A percentile compares a stretch with the other conserved stretches of the same genome.
These are phyloP conservation scores for Colletotrichum sp. DNA, from an alignment of 2,329 filamentous ascomycete species.

Conservation along the genomic window DNA sequence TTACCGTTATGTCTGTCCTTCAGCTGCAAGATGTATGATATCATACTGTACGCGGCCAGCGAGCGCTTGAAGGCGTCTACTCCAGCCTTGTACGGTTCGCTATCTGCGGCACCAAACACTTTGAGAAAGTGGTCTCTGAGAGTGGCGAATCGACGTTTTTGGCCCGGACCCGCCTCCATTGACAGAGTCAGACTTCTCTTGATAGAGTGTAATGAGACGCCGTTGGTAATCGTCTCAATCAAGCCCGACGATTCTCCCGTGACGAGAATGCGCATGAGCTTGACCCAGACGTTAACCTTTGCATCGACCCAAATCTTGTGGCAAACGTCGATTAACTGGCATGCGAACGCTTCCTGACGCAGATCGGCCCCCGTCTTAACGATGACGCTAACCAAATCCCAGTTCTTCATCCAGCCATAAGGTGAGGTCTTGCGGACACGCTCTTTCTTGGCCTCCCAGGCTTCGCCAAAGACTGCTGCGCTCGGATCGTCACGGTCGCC, in stretches of 20 bases:
- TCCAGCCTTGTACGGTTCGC: constrained; percentile 71
- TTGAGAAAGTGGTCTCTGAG: constrained; percentile 83
- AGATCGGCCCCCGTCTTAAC: constrained; percentile 86
- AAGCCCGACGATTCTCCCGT: constrained; percentile 85
- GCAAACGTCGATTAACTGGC: constrained; percentile 82
- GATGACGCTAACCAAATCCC: constrained; percentile 86
- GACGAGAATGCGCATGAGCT: constrained; percentile 85
- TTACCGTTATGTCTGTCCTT: constrained; percentile 90
- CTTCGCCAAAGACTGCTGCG: constrained; percentile 85
- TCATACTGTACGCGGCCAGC: constrained; percentile 85
- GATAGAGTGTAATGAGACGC: constrained; percentile 84
- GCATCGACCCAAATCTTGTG: constrained; percentile 83
- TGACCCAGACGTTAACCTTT: constrained; percentile 81
- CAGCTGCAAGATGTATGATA: constrained; percentile 82
- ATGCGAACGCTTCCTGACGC: constrained; percentile 85
- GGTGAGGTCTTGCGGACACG: constrained; percentile 83
- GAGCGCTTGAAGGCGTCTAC: constrained; percentile 81
- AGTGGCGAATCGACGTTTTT: constrained; percentile 77
- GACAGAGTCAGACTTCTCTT: constrained; percentile 82
- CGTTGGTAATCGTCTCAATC: constrained; percentile 88
- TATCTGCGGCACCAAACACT: constrained; percentile 74
- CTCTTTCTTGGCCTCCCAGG: constrained; percentile 84
- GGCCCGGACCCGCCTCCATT: constrained; percentile 69
- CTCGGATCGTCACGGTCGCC: constrained; percentile 86
- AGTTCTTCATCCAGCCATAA: constrained; percentile 89